A percentile compares a stretch with the other conserved stretches of the same genome.
phyloP scores from a whole-genome alignment of 768 basidiomycete species.

The Lentinula lateritia region DNA sequence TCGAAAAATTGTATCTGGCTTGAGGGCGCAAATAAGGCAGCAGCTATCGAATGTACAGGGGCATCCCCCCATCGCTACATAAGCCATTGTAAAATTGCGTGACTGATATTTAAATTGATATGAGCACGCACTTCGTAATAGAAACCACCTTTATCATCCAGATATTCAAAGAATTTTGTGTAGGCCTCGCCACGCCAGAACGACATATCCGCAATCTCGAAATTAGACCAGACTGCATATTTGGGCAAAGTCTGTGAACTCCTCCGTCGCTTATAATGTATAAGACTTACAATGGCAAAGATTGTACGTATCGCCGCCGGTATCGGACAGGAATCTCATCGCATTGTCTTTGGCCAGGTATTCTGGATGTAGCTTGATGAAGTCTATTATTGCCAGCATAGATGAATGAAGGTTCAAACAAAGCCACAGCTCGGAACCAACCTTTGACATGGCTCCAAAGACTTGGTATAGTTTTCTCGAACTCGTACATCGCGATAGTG shows the following conservation, averaged over 20 bases:
- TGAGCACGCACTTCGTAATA: slow-evolving; percentile 56
- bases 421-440: slow-evolving; percentile 16
- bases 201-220: slow-evolving; percentile 64
- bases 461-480: slow-evolving; percentile 70
- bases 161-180: slow-evolving; percentile 56
- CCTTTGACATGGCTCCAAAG: slow-evolving; percentile 71
- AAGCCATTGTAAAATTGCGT: slow-evolving; percentile 24
- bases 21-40: slow-evolving; percentile 49
- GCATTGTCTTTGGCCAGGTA: slow-evolving; percentile 54
- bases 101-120: slow-evolving; percentile 35
- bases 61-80: slow-evolving; percentile 50
- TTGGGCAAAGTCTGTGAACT: background rate
- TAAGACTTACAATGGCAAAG: slow-evolving; percentile 37
- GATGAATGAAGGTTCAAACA: slow-evolving; percentile 1
- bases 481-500: slow-evolving; percentile 74
- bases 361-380: slow-evolving; percentile 47
- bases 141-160: slow-evolving; percentile 59
- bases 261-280: background rate
- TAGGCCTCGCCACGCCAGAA: slow-evolving; percentile 68
- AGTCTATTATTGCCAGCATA: slow-evolving; percentile 31
- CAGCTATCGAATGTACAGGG: slow-evolving; percentile 65
- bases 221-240: slow-evolving; percentile 51
- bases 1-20: slow-evolving; percentile 70
- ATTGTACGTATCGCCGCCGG: slow-evolving; percentile 59
- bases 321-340: slow-evolving; percentile 54